Evolutionary conservation across 2,329 filamentous ascomycete species (phyloP).

Genomic region (Parastagonospora nodorum): DNA sequence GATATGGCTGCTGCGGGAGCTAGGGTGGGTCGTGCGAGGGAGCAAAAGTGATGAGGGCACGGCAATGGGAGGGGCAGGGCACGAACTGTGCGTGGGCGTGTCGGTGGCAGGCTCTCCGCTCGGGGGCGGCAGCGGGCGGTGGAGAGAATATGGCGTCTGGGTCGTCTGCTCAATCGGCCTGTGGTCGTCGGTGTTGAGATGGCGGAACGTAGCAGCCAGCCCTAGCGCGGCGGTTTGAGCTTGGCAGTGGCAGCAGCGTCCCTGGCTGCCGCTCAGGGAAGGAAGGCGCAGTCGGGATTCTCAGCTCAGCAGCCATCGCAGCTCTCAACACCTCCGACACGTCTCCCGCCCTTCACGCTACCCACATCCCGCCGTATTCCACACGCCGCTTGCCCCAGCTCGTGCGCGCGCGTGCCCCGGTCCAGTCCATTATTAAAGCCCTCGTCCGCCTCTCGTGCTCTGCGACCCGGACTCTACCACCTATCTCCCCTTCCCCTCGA

Average conservation of each 20-base stretch:
- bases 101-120: constrained; percentile 3
- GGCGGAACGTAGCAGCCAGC: constrained; percentile 5
- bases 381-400: constrained; percentile 14
- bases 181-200: neutral
- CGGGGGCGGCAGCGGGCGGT: constrained; percentile 7
- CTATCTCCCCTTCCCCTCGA: neutral
- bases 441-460: constrained; percentile 3
- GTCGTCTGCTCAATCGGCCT: constrained; percentile 15
- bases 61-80: constrained; percentile 21
- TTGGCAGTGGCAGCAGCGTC: constrained; percentile 1
- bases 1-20: constrained; percentile 7
- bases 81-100: constrained; percentile 15
- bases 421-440: constrained; percentile 27
- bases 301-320: constrained; percentile 2
- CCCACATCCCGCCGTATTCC: constrained; percentile 5
- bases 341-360: neutral
- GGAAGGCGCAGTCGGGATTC: constrained; percentile 3
- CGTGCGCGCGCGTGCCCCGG: constrained; percentile 13
- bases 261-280: neutral
- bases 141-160: neutral
- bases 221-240: constrained; percentile 4
- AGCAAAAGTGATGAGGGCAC: constrained; percentile 15
- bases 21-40: constrained; percentile 9
- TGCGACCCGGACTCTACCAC: constrained; percentile 1
- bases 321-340: constrained; percentile 1